A percentile compares a stretch with the other conserved stretches of the same genome.
These are phyloP conservation scores for Lentinula aciculospora DNA, from an alignment of 768 basidiomycete genomes.

Conservation along the genomic window DNA sequence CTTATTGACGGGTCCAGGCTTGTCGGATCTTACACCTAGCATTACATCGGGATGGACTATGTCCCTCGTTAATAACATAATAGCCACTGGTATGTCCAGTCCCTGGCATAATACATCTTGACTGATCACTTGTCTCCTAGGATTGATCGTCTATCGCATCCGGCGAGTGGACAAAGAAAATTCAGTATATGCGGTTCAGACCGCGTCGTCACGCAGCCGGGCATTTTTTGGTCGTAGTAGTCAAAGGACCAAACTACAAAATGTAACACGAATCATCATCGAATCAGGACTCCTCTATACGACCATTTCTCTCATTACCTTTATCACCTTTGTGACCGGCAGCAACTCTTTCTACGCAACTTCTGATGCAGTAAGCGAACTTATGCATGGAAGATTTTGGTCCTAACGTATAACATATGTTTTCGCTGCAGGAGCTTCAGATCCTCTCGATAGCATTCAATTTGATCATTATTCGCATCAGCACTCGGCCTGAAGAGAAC, in stretches of 20 bases:
- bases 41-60: constrained; percentile 3
- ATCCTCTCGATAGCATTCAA: constrained; percentile 12
- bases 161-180: constrained; percentile 9
- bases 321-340: not conserved
- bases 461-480: constrained; percentile 12
- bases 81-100: constrained; percentile 10
- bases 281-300: constrained; percentile 12
- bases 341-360: constrained; percentile 8
- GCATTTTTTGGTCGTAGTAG: not conserved
- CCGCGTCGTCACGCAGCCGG: not conserved
- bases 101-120: not conserved
- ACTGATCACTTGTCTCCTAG: not conserved
- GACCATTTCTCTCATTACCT: constrained; percentile 4
- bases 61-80: constrained; percentile 8
- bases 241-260: constrained; percentile 5
- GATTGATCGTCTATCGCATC: constrained; percentile 10
- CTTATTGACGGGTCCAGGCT: not conserved
- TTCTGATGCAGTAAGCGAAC: constrained; percentile 1
- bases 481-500: not conserved
- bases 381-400: not conserved
- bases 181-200: not conserved
- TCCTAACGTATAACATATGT: not conserved
- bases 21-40: not conserved
- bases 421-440: constrained; percentile 6
- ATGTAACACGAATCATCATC: constrained; percentile 10